Evolutionary conservation across 179 eudicot genomes (phyloP).

Genomic region (Silene noctiflora): DNA sequence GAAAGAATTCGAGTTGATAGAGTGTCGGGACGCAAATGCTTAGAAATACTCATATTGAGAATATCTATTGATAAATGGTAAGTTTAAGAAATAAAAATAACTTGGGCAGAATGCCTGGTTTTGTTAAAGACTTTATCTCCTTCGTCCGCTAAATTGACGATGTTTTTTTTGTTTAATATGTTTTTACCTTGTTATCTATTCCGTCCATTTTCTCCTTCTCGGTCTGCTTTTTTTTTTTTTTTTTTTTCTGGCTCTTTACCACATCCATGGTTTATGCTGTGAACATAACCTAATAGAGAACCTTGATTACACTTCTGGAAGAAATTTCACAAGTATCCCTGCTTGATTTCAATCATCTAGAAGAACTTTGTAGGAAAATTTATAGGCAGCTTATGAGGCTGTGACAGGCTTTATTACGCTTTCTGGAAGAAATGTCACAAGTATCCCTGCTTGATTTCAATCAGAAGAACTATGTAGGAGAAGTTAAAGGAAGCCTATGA

Average conservation of each 20-base stretch:
- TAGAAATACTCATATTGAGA: background rate
- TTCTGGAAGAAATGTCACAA: too few species aligned
- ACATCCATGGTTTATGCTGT: background rate
- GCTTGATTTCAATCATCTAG: background rate
- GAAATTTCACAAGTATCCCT: background rate
- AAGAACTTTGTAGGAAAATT: background rate
- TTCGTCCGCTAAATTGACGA: background rate
- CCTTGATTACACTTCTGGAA: background rate
- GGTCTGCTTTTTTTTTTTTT: background rate
- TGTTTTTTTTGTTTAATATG: background rate
- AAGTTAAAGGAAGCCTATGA: background rate
- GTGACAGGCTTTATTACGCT: background rate
- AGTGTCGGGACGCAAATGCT: background rate
- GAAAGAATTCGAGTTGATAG: background rate
- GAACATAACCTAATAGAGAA: background rate
- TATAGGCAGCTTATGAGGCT: background rate
- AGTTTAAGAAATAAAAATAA: background rate
- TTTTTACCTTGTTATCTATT: background rate
- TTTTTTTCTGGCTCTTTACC: background rate
- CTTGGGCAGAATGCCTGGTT: background rate
- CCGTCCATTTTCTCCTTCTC: background rate
- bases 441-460: background rate
- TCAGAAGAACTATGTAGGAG: background rate
- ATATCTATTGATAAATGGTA: background rate
- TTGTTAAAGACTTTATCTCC: background rate